phyloP scores from a whole-genome alignment of 495 filamentous ascomycete species.

The Penicillium antarcticum region DNA sequence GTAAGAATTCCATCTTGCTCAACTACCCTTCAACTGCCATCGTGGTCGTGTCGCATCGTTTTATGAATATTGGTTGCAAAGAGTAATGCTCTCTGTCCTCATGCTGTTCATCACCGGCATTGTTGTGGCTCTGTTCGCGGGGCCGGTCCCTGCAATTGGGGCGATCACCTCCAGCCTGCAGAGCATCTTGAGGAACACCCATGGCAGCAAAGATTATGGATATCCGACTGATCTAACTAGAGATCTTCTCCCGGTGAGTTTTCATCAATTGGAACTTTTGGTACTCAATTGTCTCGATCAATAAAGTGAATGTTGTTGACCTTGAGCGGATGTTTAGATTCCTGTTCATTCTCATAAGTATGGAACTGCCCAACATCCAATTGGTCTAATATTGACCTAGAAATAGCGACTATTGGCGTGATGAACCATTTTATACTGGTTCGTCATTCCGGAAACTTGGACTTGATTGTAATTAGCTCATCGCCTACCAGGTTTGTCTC shows the following conservation, averaged over 20 bases:
- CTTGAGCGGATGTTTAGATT: slow-evolving; percentile 29
- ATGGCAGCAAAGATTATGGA: slow-evolving; percentile 35
- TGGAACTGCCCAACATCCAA: neutral
- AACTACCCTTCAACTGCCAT: neutral
- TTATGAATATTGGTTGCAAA: neutral
- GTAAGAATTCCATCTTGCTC: neutral
- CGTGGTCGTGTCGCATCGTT: too few relatives aligned
- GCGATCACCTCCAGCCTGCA: slow-evolving; percentile 33
- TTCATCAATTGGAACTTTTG: neutral
- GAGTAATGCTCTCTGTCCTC: slow-evolving; percentile 7
- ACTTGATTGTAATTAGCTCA: neutral
- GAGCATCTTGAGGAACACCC: slow-evolving; percentile 42
- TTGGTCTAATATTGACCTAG: slow-evolving; percentile 2
- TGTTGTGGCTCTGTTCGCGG: slow-evolving; percentile 24
- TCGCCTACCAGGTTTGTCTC: slow-evolving; percentile 33
- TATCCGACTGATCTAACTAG: slow-evolving; percentile 48
- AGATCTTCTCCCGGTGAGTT: slow-evolving; percentile 41
- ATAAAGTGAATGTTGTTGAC: neutral
- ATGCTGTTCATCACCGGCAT: slow-evolving; percentile 19
- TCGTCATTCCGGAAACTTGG: slow-evolving; percentile 3
- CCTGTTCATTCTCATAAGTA: slow-evolving; percentile 47
- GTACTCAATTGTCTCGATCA: neutral
- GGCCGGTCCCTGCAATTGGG: slow-evolving; percentile 22
- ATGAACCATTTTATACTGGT: slow-evolving; percentile 50
- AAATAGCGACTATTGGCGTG: slow-evolving; percentile 43